Percentiles rank a stretch among this genome's conserved stretches.
Evolutionary conservation across 169 alveolate species (phyloP).

Genomic region (Eimeria tenella): DNA sequence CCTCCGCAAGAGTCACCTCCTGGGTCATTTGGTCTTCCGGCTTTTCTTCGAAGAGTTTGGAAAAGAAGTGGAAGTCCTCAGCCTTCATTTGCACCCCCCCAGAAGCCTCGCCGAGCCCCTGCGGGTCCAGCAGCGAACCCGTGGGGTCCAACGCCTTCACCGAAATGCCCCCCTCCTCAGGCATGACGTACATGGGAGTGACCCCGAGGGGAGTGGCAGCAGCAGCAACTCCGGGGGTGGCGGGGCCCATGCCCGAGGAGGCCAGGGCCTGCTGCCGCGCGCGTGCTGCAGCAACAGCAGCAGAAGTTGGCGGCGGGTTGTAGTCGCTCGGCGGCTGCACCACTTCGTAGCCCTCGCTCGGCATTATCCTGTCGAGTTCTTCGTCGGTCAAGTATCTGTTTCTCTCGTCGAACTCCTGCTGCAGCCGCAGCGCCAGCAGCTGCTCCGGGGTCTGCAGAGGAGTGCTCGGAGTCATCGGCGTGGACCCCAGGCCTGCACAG

Average conservation of each 20-base stretch:
- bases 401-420: slow-evolving; percentile 84
- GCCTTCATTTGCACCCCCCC: slow-evolving; percentile 82
- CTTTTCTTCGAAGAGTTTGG: slow-evolving; percentile 63
- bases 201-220: slow-evolving; percentile 84
- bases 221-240: slow-evolving; percentile 80
- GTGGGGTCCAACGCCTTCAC: slow-evolving; percentile 58
- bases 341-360: slow-evolving; percentile 94
- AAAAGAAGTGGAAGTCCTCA: slow-evolving; percentile 82
- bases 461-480: slow-evolving; percentile 81
- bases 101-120: slow-evolving; percentile 75
- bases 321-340: slow-evolving; percentile 94
- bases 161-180: slow-evolving; percentile 86
- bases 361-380: slow-evolving; percentile 96
- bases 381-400: slow-evolving; percentile 95
- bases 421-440: slow-evolving; percentile 80
- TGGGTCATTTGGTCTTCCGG: slow-evolving; percentile 77
- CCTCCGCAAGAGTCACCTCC: slow-evolving; percentile 61
- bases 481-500: slow-evolving; percentile 72
- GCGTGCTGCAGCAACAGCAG: slow-evolving; percentile 79
- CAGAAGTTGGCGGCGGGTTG: slow-evolving; percentile 82
- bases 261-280: slow-evolving; percentile 75
- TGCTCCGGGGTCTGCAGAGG: slow-evolving; percentile 79
- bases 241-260: slow-evolving; percentile 53
- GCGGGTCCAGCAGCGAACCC: slow-evolving; percentile 73
- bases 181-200: slow-evolving; percentile 89